Base-by-base conservation (phyloP, 2,329 filamentous ascomycete genomes). In the Clarireedia sp. region DNA sequence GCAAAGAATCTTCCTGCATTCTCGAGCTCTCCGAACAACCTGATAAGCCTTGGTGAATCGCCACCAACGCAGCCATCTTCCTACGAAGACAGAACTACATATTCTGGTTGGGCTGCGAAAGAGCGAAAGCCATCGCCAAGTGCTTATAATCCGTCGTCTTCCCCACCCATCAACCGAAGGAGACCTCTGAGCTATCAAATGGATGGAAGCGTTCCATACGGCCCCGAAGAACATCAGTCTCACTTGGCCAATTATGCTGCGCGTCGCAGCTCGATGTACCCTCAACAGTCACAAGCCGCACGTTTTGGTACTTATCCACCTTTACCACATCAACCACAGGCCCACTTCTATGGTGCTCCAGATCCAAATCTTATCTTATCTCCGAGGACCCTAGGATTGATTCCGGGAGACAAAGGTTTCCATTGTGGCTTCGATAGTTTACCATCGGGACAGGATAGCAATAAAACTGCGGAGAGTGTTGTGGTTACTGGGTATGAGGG, bases 401-500 rank as follows among this genome's bases (percentile, higher is more conserved):
- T 78, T 61, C 79, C 84, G 2, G 85, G 85, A 3, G 82, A 85
- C 38, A 80, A 79, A 45, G 89, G 87, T 7, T 90, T 87, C 62
- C 89, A 86, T 68, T 94, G 89, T 67, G 85, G 86, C 5, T 90
- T 95, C 64, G 91, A 96, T 68, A 83, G 77, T 2, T 75, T 95
- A 44, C 69, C 72, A n/a, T 68, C 65, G 63, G 16, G 64, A 71
- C 54, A 73, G 19, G 60, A 62, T 56, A 29, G 56, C 12, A 60
- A 58, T 9, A 65, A 62, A 50, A 12, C 56, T 12, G 66, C 73
- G 53, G 79, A 87, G 65, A 85, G 86, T 68, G 82, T 88, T 24
- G 74, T 90, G 45, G 71, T 96, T 4, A 80, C 89, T 8, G 91
- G 91, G 1, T 90, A 85, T 62, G 87, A 95, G 67, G 89, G 89